These are phyloP conservation scores for Trametes punicea DNA, from an alignment of 768 basidiomycete genomes.

Conservation along the genomic window DNA sequence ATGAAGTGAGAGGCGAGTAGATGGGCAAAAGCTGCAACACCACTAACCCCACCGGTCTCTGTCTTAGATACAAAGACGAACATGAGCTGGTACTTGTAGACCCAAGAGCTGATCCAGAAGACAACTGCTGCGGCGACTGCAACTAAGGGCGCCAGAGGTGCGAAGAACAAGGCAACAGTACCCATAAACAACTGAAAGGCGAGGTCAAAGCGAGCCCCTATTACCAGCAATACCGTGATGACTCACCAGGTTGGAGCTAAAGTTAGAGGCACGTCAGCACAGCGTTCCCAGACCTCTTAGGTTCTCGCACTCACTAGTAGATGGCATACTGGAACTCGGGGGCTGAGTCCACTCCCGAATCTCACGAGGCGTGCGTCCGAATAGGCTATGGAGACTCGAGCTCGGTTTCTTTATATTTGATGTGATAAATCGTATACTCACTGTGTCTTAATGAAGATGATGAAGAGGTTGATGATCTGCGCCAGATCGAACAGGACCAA, in stretches of 20 bases:
- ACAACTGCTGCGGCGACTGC: conserved; percentile 77
- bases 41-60: conserved; percentile 88
- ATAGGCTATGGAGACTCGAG: conserved; percentile 42
- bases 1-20: background rate
- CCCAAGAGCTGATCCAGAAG: conserved; percentile 83
- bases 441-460: conserved; percentile 82
- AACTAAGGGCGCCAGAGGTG: conserved; percentile 91
- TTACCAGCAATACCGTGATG: background rate
- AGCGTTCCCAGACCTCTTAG: background rate
- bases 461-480: conserved; percentile 87
- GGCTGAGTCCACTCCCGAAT: conserved; percentile 90
- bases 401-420: background rate
- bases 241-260: conserved; percentile 15
- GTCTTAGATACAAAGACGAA: conserved; percentile 87
- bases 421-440: conserved; percentile 25
- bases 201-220: conserved; percentile 10
- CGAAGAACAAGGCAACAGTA: conserved; percentile 92
- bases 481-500: conserved; percentile 93
- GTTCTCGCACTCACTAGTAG: conserved; percentile 61
- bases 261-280: background rate
- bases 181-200: conserved; percentile 70
- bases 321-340: conserved; percentile 86
- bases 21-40: background rate
- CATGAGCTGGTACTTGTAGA: conserved; percentile 97
- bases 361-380: conserved; percentile 88